These are phyloP conservation scores for Trichoderma sp. DNA, from an alignment of 2,329 filamentous ascomycete genomes.

Conservation along the genomic window DNA sequence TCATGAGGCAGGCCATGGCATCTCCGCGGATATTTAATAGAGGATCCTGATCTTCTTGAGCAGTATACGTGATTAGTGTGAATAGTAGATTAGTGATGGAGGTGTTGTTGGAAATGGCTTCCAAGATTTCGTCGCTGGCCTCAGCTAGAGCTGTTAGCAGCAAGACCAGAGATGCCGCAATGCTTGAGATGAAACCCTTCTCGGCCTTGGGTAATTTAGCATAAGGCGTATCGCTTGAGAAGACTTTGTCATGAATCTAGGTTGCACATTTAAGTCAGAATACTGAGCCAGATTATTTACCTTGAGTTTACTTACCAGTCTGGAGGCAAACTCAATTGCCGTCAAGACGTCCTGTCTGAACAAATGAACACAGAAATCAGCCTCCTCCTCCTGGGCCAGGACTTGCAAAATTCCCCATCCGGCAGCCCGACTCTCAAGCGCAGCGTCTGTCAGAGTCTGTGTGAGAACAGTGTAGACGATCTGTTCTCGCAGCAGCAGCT, in stretches of 20 bases:
- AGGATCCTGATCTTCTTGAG: conserved; percentile 43
- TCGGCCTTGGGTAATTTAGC: conserved; percentile 51
- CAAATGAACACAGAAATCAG: conserved; percentile 64
- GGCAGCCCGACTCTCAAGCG: conserved; percentile 60
- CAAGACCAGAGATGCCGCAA: conserved; percentile 51
- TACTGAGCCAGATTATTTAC: not conserved
- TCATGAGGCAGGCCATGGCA: conserved; percentile 53
- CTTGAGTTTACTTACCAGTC: conserved; percentile 42
- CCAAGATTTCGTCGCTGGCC: conserved; percentile 58
- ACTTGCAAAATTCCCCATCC: conserved; percentile 66
- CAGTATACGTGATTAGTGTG: conserved; percentile 46
- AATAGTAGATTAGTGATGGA: conserved; percentile 54
- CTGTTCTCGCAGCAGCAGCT: conserved; percentile 63
- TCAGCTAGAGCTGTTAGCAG: conserved; percentile 55
- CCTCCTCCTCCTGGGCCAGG: conserved; percentile 61
- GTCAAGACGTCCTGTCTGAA: conserved; percentile 60
- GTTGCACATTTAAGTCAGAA: not conserved
- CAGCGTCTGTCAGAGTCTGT: conserved; percentile 62
- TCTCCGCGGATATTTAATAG: conserved; percentile 43
- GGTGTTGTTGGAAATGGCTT: conserved; percentile 49
- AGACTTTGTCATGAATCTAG: conserved; percentile 45
- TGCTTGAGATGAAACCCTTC: conserved; percentile 51
- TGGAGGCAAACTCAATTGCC: conserved; percentile 55
- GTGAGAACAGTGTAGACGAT: conserved; percentile 61
- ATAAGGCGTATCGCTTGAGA: conserved; percentile 42